Evolutionary conservation across 495 filamentous ascomycete species (phyloP).

Genomic region (Beverwykella pulmonaria): DNA sequence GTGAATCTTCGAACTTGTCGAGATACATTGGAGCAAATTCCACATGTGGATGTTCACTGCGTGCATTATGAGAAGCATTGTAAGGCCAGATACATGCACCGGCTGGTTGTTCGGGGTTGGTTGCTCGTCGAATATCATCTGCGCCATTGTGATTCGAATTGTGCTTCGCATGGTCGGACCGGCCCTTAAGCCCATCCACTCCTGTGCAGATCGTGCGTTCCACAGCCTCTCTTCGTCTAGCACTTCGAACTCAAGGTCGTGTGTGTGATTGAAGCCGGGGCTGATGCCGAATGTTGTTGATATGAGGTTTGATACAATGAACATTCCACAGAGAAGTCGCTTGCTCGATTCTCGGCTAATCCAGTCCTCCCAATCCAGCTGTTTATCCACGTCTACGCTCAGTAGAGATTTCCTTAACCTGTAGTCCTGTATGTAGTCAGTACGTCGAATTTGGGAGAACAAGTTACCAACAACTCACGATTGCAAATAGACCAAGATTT

Average conservation of each 20-base stretch:
- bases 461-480: background rate
- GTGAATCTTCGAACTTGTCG: background rate
- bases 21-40: constrained; percentile 11
- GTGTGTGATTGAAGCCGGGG: constrained; percentile 11
- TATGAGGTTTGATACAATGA: constrained; percentile 27
- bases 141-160: constrained; percentile 21
- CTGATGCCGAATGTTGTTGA: constrained; percentile 18
- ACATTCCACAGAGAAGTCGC: constrained; percentile 22
- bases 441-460: background rate
- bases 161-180: background rate
- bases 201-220: constrained; percentile 14
- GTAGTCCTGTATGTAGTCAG: constrained; percentile 10
- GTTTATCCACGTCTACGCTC: background rate
- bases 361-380: constrained; percentile 27
- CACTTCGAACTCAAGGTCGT: constrained; percentile 26
- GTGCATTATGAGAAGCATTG: constrained; percentile 25
- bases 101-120: background rate
- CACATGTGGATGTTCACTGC: constrained; percentile 27
- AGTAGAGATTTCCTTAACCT: constrained; percentile 10
- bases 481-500: constrained; percentile 17
- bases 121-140: constrained; percentile 9
- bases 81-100: constrained; percentile 11
- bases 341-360: constrained; percentile 19
- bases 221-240: constrained; percentile 19
- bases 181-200: constrained; percentile 7